Evolutionary conservation across 2,329 filamentous ascomycete species (phyloP), one percentile per base, ranked within the genome.

Genomic region (Cordyceps cateniannulata): DNA sequence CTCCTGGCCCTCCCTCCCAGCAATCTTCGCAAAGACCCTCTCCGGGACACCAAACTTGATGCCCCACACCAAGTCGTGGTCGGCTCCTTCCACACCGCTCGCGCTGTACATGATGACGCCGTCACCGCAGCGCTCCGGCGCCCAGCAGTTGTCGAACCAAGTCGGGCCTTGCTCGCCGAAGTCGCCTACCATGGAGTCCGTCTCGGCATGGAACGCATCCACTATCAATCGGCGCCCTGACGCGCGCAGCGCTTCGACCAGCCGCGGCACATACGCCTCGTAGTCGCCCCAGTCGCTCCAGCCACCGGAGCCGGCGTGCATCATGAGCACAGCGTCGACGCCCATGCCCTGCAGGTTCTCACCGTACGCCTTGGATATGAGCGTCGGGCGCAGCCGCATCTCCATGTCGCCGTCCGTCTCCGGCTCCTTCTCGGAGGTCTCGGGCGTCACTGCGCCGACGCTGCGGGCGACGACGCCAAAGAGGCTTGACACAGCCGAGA

Each of bases 271-370:
- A 20, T 69, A 56, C n/a, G 22, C 54, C 48, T 73, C 69, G 55
- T 69, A 70, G 51, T 72, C 68, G 5, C 63, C 66, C 71, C 71
- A 73, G 24, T 68, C 66, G 16, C 67, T 58, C 70, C 70, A 73
- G 27, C 9, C 58, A 25, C 4, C 47, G 3, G 16, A 2, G 24
- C 14, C 62, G 59, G 67, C 68, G 35, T 69, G 65, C 68, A 72
- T 60, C 14, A 72, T 60, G 51, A 73, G 44, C 24, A 69, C 35
- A 8, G 69, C 67, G 10, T 72, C 70, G 29, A 65, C 56, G 29
- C 68, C 66, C 3, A 72, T 52, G 14, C 71, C 71, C 8, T 59
- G 29, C 20, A 70, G 62, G 8, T 63, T 63, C 27, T 69, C 67
- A 2, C 57, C 49, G 47, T 67, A 71, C 14, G 55, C 55, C 45